Percentiles rank a stretch among this genome's conserved stretches.
Evolutionary conservation across 345 rosid genomes (phyloP).

Genomic region (Aquilaria sinensis): DNA sequence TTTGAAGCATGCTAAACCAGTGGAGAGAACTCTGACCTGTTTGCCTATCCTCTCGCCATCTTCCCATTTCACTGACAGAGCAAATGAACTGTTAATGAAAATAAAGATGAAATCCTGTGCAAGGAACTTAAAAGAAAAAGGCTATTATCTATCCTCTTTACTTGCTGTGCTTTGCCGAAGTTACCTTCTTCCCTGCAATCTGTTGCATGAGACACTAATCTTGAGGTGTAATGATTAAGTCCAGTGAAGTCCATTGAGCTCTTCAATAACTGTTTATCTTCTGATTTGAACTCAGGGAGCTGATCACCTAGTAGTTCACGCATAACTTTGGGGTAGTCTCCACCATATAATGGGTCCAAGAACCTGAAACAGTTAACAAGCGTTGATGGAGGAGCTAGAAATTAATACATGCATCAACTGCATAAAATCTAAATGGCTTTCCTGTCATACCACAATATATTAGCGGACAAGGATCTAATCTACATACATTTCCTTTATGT

Average conservation of each 20-base stretch:
- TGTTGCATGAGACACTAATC: slow-evolving; percentile 54
- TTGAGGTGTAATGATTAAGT: slow-evolving; percentile 78
- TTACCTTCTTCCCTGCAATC: slow-evolving; percentile 36
- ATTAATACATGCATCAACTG: not conserved
- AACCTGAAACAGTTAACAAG: slow-evolving; percentile 36
- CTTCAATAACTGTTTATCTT: slow-evolving; percentile 54
- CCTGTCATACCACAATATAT: too few species aligned
- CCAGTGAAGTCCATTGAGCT: slow-evolving; percentile 72
- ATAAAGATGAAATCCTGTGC: not conserved
- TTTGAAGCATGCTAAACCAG: not conserved
- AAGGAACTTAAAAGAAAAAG: not conserved
- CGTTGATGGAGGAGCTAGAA: not conserved
- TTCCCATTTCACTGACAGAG: slow-evolving; percentile 60
- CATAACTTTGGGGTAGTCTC: slow-evolving; percentile 83
- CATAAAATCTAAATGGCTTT: not conserved
- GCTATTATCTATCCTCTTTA: slow-evolving; percentile 54
- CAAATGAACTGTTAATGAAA: slow-evolving; percentile 13
- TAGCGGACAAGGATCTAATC: too few species aligned
- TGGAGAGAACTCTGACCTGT: slow-evolving; percentile 35
- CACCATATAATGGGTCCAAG: slow-evolving; percentile 69
- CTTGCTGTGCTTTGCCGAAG: slow-evolving; percentile 49
- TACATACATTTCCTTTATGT: not conserved
- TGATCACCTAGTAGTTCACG: slow-evolving; percentile 47
- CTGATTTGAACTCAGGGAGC: slow-evolving; percentile 69
- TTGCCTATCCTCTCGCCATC: slow-evolving; percentile 76